A percentile compares a stretch with the other conserved stretches of the same genome.
Evolutionary conservation across 1,284 basidiomycete genomes (phyloP).

Genomic region (Gastroboletus turbinatus): DNA sequence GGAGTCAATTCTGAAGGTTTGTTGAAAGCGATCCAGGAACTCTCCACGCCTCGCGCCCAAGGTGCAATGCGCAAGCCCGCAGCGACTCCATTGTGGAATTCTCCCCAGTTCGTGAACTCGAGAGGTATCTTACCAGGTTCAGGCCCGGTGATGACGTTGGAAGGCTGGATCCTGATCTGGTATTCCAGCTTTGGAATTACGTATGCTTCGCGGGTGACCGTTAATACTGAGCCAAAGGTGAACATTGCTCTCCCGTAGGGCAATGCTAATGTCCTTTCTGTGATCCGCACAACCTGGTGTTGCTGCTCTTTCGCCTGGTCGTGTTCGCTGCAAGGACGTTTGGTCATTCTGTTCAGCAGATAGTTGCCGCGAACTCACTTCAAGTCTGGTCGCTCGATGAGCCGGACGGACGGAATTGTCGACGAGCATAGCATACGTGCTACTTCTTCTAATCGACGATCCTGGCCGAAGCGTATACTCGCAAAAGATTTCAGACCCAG

Average conservation of each 20-base stretch:
- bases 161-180: slow-evolving; percentile 69
- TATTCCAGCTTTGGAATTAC: slow-evolving; percentile 81
- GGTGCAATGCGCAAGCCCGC: slow-evolving; percentile 84
- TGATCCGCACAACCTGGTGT: slow-evolving; percentile 72
- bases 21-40: slow-evolving; percentile 94
- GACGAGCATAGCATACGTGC: slow-evolving; percentile 85
- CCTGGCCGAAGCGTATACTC: slow-evolving; percentile 82
- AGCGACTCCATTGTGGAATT: slow-evolving; percentile 97
- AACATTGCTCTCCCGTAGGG: slow-evolving; percentile 88
- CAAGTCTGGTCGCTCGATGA: slow-evolving; percentile 69
- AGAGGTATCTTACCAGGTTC: slow-evolving; percentile 63
- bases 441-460: slow-evolving; percentile 84
- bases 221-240: slow-evolving; percentile 74
- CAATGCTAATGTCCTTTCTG: slow-evolving; percentile 82
- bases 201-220: slow-evolving; percentile 75
- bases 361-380: slow-evolving; percentile 47
- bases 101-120: slow-evolving; percentile 87
- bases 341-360: background rate
- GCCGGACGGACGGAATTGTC: slow-evolving; percentile 60
- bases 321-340: slow-evolving; percentile 56
- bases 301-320: slow-evolving; percentile 83
- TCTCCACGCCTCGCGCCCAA: slow-evolving; percentile 76
- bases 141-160: slow-evolving; percentile 61
- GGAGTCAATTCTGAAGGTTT: slow-evolving; percentile 83
- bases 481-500: slow-evolving; percentile 72